These are phyloP conservation scores for Nicotiana obtusifolia DNA, from an alignment of 257 asterid genomes.

Conservation along the genomic window DNA sequence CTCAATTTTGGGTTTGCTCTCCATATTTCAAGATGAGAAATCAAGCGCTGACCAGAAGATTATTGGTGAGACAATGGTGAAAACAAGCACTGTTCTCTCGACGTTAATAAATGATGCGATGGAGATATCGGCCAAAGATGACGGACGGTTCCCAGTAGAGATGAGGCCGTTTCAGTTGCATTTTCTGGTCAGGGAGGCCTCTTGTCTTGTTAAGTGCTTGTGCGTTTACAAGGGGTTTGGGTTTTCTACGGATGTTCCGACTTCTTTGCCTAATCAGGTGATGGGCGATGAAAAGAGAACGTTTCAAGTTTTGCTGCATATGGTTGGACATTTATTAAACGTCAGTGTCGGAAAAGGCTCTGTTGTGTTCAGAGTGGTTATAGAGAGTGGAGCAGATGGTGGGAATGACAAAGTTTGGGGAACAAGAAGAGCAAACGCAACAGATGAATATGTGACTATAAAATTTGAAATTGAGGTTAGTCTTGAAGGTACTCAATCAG, in stretches of 20 bases:
- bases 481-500: constrained; percentile 28
- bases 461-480: constrained; percentile 39
- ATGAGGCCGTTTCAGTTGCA: constrained; percentile 32
- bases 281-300: constrained; percentile 42
- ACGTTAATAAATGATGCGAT: constrained; percentile 36
- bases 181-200: constrained; percentile 32
- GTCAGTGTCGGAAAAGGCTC: constrained; percentile 27
- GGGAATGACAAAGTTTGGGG: constrained; percentile 25
- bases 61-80: constrained; percentile 30
- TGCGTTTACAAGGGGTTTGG: constrained; percentile 30
- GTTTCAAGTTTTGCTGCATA: constrained; percentile 41
- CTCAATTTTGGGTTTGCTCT: constrained; percentile 34
- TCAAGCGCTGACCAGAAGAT: constrained; percentile 32
- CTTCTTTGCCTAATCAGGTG: constrained; percentile 35
- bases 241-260: constrained; percentile 29
- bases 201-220: constrained; percentile 38
- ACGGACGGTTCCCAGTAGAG: constrained; percentile 38
- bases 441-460: constrained; percentile 27
- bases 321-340: constrained; percentile 42
- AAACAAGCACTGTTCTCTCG: constrained; percentile 33
- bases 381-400: constrained; percentile 26
- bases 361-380: constrained; percentile 30
- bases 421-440: constrained; percentile 23
- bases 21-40: constrained; percentile 25
- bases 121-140: constrained; percentile 44